Base-by-base conservation (phyloP, 2,329 filamentous ascomycete species). In the Metarhizium anisopliae region DNA sequence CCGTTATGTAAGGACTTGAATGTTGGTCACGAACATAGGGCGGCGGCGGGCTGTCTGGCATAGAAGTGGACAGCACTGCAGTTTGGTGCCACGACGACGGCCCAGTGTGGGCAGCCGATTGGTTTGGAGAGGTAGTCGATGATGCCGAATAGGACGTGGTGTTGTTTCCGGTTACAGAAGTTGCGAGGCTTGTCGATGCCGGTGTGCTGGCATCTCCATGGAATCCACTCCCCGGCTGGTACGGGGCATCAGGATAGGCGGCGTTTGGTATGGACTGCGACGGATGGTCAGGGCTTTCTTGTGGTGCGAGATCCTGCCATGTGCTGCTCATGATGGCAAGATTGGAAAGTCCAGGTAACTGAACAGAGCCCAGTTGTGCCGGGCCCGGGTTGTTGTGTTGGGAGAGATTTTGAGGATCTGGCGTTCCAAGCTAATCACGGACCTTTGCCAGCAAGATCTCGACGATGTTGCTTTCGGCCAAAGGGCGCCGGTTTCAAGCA, bases 231-330 rank as follows among this genome's bases (percentile, higher is more conserved):
- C 58, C 56, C 18, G 60, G 60, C 47, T 59, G 66, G 56, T 66
- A 68, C 6, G 61, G 58, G n/a, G 66, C 61, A 53, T 67, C 63
- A 4, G 67, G 66, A 47, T 67, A 68, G 42, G 67, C 66, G 51
- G 66, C 64, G 30, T 67, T 59, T 51, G 62, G 66, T 30, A 68
- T 68, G 16, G 65, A 64, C 30, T 66, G 57, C 25, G 67, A 67
- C 8, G 66, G 66, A 50, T 68, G 65, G 36, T 57, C 55, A 52
- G 59, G 55, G 6, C 50, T 57, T 32, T 58, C 43, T 16, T 52
- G 38, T 13, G 45, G 25, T 6, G 4, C 20, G 13, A n/a, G 43
- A 20, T 7, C 20, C 43, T 16, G 16, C 40, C 13, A 43, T 43
- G 40, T 36, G 25, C 25, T 25, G 32, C 32, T 40, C 38, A 40